phyloP scores from a whole-genome alignment of 352 stramenopile genomes.

The Phytophthora sp. region DNA sequence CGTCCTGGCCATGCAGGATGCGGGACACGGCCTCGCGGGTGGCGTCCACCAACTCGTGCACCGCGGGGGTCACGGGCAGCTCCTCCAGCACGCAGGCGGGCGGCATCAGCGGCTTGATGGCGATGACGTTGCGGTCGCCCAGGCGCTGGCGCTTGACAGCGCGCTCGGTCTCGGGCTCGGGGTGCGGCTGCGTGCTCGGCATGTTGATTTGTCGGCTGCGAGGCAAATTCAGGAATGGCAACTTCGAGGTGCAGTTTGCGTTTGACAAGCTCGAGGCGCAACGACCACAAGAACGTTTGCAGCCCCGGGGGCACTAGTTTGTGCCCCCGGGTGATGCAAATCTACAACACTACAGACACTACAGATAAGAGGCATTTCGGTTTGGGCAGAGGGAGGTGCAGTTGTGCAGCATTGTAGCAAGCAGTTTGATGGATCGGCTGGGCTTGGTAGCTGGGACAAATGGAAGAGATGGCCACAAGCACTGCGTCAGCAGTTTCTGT shows the following conservation, averaged over 20 bases:
- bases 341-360: neutral
- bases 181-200: slow-evolving; percentile 26
- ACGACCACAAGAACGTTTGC: slow-evolving; percentile 20
- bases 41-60: slow-evolving; percentile 68
- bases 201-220: slow-evolving; percentile 21
- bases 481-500: no score
- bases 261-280: slow-evolving; percentile 1
- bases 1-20: slow-evolving; percentile 69
- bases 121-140: slow-evolving; percentile 73
- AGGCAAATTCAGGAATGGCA: slow-evolving; percentile 40
- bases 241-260: slow-evolving; percentile 17
- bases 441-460: neutral
- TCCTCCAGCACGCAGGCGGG: slow-evolving; percentile 77
- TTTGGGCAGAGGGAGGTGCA: neutral
- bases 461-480: no score
- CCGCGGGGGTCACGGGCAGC: slow-evolving; percentile 67
- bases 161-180: slow-evolving; percentile 40
- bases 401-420: neutral
- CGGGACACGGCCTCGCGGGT: slow-evolving; percentile 59
- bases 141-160: slow-evolving; percentile 70
- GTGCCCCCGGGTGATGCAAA: slow-evolving; percentile 2
- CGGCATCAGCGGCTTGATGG: slow-evolving; percentile 73
- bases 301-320: slow-evolving; percentile 2
- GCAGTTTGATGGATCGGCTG: neutral
- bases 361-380: neutral